Conservation (phyloP, 208 protist genomes). For the Ichthyophonus hoferi region DNA sequence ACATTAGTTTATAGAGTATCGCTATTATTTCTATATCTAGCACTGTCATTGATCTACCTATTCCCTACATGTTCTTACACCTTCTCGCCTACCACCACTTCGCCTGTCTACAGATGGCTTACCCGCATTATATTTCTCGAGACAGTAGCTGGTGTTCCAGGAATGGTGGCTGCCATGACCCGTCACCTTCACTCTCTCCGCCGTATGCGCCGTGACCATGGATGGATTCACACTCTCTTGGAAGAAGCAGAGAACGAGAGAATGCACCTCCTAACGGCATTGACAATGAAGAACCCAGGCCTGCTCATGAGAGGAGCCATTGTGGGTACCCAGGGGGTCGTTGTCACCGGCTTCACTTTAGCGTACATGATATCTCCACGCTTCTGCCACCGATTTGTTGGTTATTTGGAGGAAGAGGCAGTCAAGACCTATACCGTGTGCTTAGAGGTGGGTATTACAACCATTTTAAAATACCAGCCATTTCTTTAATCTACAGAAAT, state of each 20-base stretch:
- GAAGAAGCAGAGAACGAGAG: slow-evolving; percentile 85
- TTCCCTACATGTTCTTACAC: no score
- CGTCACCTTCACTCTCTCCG: slow-evolving; percentile 72
- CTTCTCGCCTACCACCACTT: no score
- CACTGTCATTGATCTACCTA: no score
- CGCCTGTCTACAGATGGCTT: slow-evolving; percentile 44
- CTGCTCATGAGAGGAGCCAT: slow-evolving; percentile 56
- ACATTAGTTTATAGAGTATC: no score
- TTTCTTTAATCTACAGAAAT: no score
- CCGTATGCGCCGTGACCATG: slow-evolving; percentile 69
- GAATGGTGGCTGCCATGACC: slow-evolving; percentile 67
- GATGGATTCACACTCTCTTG: slow-evolving; percentile 79
- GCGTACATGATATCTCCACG: slow-evolving; percentile 61
- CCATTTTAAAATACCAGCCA: no score
- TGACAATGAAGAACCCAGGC: slow-evolving; percentile 60
- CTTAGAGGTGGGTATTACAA: no score
- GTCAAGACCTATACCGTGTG: slow-evolving; percentile 59
- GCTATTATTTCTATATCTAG: no score
- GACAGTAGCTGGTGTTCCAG: slow-evolving; percentile 55
- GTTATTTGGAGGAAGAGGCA: slow-evolving; percentile 61
- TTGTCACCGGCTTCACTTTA: slow-evolving; percentile 61
- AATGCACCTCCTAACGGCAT: slow-evolving; percentile 79
- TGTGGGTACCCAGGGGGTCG: slow-evolving; percentile 61
- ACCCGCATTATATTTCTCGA: slow-evolving; percentile 60
- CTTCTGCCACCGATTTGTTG: slow-evolving; percentile 60